Evolutionary conservation across 2,329 filamentous ascomycete species (phyloP).

Genomic region (Colletotrichum simmondsii): DNA sequence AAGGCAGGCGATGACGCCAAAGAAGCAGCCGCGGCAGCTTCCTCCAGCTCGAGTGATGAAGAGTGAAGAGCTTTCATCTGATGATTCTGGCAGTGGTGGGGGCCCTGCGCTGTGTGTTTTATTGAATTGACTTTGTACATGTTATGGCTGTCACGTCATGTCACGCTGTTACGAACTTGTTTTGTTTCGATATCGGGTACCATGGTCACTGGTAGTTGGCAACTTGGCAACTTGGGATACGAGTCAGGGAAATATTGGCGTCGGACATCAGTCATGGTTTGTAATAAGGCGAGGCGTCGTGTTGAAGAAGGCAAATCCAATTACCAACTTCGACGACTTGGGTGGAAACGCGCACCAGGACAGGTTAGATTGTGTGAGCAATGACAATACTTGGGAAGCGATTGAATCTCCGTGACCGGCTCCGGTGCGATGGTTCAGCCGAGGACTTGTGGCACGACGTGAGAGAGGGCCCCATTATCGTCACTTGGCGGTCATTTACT

Average conservation of each 20-base stretch:
- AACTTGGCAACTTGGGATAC: neutral
- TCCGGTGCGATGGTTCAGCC: constrained; percentile 17
- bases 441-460: neutral
- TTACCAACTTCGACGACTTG: neutral
- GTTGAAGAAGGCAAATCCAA: neutral
- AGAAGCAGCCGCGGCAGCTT: neutral
- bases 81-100: neutral
- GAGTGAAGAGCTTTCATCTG: constrained; percentile 14
- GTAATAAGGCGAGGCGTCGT: neutral
- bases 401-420: neutral
- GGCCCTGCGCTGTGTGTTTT: neutral
- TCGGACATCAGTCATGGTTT: constrained; percentile 12
- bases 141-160: neutral
- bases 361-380: neutral
- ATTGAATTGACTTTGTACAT: neutral
- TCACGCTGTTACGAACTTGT: neutral
- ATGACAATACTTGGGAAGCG: neutral
- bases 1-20: neutral
- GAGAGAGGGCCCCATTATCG: neutral
- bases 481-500: neutral
- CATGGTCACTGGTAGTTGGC: no score
- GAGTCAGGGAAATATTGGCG: constrained; percentile 11
- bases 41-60: constrained; percentile 25
- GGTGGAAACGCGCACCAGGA: neutral
- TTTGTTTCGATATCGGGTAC: neutral